Evolutionary conservation across 176 grass and related monocot genomes (phyloP).

Genomic region (Oryza longistaminata): DNA sequence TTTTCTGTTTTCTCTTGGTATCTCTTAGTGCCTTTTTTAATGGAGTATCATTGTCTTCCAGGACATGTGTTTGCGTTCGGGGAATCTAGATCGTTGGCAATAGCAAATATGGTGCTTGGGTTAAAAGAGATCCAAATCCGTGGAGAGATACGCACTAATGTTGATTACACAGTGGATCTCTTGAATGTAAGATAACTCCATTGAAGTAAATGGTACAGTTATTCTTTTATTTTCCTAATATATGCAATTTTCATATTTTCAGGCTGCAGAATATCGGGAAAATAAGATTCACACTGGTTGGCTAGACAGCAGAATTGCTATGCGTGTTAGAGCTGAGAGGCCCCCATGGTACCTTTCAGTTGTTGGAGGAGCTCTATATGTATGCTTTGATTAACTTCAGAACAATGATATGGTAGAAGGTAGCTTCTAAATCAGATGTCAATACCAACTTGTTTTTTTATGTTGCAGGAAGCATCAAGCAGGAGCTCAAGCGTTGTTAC

Average conservation of each 20-base stretch:
- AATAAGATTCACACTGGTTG: slow-evolving; percentile 98
- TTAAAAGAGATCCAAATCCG: slow-evolving; percentile 99
- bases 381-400: slow-evolving; percentile 44
- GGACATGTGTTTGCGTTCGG: slow-evolving; percentile 99
- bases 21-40: slow-evolving; percentile 29
- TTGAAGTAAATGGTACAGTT: slow-evolving; percentile 22
- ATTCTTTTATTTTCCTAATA: slow-evolving; percentile 9
- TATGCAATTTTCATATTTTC: slow-evolving; percentile 34
- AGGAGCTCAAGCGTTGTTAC: slow-evolving; percentile 80
- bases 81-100: slow-evolving; percentile 86
- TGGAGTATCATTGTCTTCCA: slow-evolving; percentile 36
- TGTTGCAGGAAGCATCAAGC: slow-evolving; percentile 88
- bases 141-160: slow-evolving; percentile 96
- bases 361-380: slow-evolving; percentile 96
- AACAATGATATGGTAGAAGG: slow-evolving; percentile 30
- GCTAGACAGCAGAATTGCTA: slow-evolving; percentile 99
- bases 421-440: slow-evolving; percentile 2
- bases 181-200: slow-evolving; percentile 78
- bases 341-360: slow-evolving; percentile 99
- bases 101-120: slow-evolving; percentile 99
- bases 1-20: slow-evolving; percentile 9
- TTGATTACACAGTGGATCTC: slow-evolving; percentile 99
- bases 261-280: slow-evolving; percentile 83
- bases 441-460: slow-evolving; percentile 39
- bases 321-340: slow-evolving; percentile 99